These are phyloP conservation scores for Aspergillus oerlinghausenensis DNA, from an alignment of 2,329 filamentous ascomycete species.

Conservation along the genomic window DNA sequence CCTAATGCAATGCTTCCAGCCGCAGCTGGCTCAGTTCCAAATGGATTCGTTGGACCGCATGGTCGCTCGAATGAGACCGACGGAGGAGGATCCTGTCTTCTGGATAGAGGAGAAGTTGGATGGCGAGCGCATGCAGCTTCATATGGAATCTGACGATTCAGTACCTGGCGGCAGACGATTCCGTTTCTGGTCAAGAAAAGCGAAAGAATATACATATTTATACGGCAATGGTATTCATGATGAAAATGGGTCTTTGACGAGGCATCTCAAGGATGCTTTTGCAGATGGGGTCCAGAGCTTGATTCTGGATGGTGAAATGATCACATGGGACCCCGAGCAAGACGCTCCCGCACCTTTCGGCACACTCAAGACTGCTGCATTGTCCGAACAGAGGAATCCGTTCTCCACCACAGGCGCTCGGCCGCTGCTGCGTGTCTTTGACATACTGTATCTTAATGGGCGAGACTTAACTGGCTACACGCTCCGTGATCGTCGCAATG, in stretches of 20 bases:
- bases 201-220: constrained; percentile 91
- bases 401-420: constrained; percentile 57
- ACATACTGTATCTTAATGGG: constrained; percentile 85
- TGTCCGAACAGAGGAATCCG: constrained; percentile 72
- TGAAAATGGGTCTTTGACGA: constrained; percentile 70
- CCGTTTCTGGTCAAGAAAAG: constrained; percentile 90
- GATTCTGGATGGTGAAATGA: constrained; percentile 97
- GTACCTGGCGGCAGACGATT: constrained; percentile 69
- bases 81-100: constrained; percentile 69
- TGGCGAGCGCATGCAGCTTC: constrained; percentile 94
- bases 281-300: constrained; percentile 71
- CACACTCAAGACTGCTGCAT: constrained; percentile 83
- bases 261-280: constrained; percentile 75
- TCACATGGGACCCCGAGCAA: constrained; percentile 87
- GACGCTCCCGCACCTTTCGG: constrained; percentile 87
- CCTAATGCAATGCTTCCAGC: constrained; percentile 94
- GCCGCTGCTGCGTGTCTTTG: constrained; percentile 81
- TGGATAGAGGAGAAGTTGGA: constrained; percentile 99
- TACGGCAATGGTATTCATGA: constrained; percentile 77
- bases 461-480: constrained; percentile 75
- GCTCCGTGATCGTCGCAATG: constrained; percentile 71
- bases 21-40: constrained; percentile 90
- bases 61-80: constrained; percentile 62
- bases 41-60: constrained; percentile 77
- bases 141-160: constrained; percentile 70